phyloP scores from a whole-genome alignment of 2,329 filamentous ascomycete genomes.

The Ophiocordyceps unilateralis region DNA sequence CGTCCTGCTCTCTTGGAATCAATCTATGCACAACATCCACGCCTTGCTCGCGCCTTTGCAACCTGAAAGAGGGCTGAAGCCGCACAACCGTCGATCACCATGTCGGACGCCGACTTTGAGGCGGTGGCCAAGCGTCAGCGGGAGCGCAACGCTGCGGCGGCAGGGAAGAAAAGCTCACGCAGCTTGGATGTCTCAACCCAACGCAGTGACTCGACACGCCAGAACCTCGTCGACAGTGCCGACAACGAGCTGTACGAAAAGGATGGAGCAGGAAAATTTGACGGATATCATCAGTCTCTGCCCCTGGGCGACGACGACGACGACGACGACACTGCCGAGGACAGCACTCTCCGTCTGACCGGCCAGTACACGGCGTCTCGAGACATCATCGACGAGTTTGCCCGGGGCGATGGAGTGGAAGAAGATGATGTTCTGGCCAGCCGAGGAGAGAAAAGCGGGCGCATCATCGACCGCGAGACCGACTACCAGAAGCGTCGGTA shows the following conservation, averaged over 20 bases:
- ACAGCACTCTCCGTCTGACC: conserved; percentile 61
- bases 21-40: conserved; percentile 21
- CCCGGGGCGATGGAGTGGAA: conserved; percentile 67
- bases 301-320: conserved; percentile 63
- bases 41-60: too few species aligned
- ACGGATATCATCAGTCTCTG: conserved; percentile 83
- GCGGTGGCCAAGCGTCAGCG: conserved; percentile 75
- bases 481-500: conserved; percentile 96
- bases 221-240: conserved; percentile 75
- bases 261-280: conserved; percentile 61
- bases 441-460: conserved; percentile 68
- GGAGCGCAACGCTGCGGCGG: conserved; percentile 72
- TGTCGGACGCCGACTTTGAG: conserved; percentile 74
- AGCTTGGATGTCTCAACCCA: conserved; percentile 64
- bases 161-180: conserved; percentile 66
- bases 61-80: conserved; percentile 26
- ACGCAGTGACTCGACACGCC: conserved; percentile 78
- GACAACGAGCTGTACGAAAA: conserved; percentile 78
- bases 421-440: conserved; percentile 81
- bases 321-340: conserved; percentile 62
- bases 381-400: conserved; percentile 87
- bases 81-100: conserved; percentile 23
- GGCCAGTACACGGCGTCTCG: conserved; percentile 92
- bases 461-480: conserved; percentile 84
- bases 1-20: neutral